These are phyloP conservation scores for Salvia rosmarinus DNA, from an alignment of 257 asterid species.

Conservation along the genomic window DNA sequence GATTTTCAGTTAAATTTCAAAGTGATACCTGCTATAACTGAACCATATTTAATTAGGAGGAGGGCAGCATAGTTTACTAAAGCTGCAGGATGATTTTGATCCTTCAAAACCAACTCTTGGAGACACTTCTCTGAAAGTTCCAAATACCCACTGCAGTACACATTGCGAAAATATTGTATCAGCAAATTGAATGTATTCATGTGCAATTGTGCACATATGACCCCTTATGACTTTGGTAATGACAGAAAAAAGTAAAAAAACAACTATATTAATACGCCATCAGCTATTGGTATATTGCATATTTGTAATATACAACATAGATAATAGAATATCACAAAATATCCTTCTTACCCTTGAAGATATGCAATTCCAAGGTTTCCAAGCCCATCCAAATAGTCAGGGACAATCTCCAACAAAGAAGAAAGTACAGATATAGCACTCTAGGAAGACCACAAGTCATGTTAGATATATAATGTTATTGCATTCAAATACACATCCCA, in stretches of 20 bases:
- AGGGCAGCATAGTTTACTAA: slow-evolving; percentile 85
- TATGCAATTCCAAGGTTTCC: slow-evolving; percentile 92
- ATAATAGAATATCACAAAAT: slow-evolving; percentile 20
- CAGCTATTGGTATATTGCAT: slow-evolving; percentile 23
- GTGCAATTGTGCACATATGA: slow-evolving; percentile 10
- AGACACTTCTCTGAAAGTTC: slow-evolving; percentile 87
- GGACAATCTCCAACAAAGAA: slow-evolving; percentile 72
- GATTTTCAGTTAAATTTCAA: slow-evolving; percentile 9
- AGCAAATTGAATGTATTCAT: slow-evolving; percentile 20
- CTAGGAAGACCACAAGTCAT: slow-evolving; percentile 50
- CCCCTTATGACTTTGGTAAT: slow-evolving; percentile 3
- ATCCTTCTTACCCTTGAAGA: slow-evolving; percentile 77
- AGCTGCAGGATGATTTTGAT: slow-evolving; percentile 93
- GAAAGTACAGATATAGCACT: slow-evolving; percentile 88
- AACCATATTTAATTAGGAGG: slow-evolving; percentile 79
- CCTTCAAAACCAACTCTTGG: slow-evolving; percentile 79
- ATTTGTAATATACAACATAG: neutral
- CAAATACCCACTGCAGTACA: slow-evolving; percentile 67
- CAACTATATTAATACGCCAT: neutral
- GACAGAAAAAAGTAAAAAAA: slow-evolving; percentile 11
- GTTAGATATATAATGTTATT: slow-evolving; percentile 35
- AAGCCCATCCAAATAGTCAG: slow-evolving; percentile 87
- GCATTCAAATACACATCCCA: slow-evolving; percentile 19
- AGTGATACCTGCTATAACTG: slow-evolving; percentile 69
- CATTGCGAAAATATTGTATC: slow-evolving; percentile 32